phyloP scores from a whole-genome alignment of 2,329 filamentous ascomycete species.

The Raffaelea arxii region DNA sequence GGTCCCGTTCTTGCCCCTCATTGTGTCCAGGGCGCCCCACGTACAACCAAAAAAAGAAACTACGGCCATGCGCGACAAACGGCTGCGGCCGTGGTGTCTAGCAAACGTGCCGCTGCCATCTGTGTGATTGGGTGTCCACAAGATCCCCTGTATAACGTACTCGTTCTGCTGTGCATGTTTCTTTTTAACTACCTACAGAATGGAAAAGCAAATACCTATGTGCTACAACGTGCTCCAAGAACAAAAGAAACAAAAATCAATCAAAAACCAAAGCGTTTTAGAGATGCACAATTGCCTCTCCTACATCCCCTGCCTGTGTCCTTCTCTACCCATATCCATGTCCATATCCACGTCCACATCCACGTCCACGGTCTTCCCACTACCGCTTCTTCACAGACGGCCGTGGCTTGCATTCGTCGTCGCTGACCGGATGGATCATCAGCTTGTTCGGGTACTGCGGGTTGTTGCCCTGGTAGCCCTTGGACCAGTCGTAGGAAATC shows the following conservation, averaged over 20 bases:
- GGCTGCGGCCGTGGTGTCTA: background rate
- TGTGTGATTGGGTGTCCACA: background rate
- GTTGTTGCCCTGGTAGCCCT: conserved; percentile 82
- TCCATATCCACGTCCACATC: too few relatives aligned
- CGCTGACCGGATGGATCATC: conserved; percentile 68
- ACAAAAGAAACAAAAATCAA: too few relatives aligned
- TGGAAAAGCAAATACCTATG: too few relatives aligned
- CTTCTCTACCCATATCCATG: background rate
- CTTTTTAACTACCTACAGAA: too few relatives aligned
- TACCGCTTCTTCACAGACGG: conserved; percentile 51
- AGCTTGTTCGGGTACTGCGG: conserved; percentile 68
- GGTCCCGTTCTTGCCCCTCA: too few relatives aligned
- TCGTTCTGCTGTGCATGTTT: too few relatives aligned
- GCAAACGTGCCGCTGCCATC: background rate
- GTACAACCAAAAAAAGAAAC: background rate
- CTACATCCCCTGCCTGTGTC: too few relatives aligned
- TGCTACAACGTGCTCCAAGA: too few relatives aligned
- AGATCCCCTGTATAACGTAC: too few relatives aligned
- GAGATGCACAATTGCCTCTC: too few relatives aligned
- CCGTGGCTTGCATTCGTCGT: conserved; percentile 53
- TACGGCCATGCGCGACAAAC: background rate
- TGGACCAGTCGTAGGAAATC: conserved; percentile 96
- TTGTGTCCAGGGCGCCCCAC: background rate
- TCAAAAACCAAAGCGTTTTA: too few relatives aligned
- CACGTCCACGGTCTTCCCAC: too few relatives aligned